Conservation (phyloP, 345 rosid species). For the Microthlaspi erraticum region DNA sequence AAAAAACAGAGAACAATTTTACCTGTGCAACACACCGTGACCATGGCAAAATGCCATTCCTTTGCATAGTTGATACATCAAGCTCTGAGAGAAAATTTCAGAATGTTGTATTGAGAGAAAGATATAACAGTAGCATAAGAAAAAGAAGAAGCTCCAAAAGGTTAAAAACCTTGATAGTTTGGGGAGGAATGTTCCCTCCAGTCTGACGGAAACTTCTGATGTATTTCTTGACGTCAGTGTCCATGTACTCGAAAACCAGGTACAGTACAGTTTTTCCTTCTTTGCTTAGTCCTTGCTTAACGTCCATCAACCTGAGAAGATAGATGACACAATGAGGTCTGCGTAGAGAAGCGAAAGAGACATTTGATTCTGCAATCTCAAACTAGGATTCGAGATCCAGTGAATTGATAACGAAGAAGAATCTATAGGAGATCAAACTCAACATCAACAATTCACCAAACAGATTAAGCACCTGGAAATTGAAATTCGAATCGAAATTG, state of each 20-base stretch:
- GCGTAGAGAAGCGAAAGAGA: background rate
- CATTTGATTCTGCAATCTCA: slow-evolving; percentile 4
- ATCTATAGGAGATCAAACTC: background rate
- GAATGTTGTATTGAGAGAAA: background rate
- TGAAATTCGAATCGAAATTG: slow-evolving; percentile 5
- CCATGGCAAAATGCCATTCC: slow-evolving; percentile 98
- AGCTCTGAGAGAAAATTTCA: slow-evolving; percentile 54
- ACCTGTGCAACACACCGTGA: slow-evolving; percentile 96
- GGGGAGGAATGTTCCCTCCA: slow-evolving; percentile 59
- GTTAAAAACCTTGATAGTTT: slow-evolving; percentile 60
- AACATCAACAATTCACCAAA: background rate
- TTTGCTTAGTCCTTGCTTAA: slow-evolving; percentile 89
- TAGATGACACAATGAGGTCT: slow-evolving; percentile 14
- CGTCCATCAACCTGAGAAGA: slow-evolving; percentile 74
- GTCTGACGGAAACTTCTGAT: slow-evolving; percentile 73
- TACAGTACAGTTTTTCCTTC: slow-evolving; percentile 91
- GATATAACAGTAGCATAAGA: background rate
- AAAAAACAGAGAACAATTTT: background rate
- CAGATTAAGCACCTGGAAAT: background rate
- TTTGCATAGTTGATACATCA: slow-evolving; percentile 97
- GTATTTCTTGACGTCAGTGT: slow-evolving; percentile 88
- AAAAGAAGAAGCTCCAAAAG: background rate
- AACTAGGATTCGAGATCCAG: background rate
- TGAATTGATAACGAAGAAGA: no score
- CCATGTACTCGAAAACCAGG: slow-evolving; percentile 91